Evolutionary conservation across 2,329 filamentous ascomycete genomes (phyloP).

Genomic region (Diaporthe capsici): DNA sequence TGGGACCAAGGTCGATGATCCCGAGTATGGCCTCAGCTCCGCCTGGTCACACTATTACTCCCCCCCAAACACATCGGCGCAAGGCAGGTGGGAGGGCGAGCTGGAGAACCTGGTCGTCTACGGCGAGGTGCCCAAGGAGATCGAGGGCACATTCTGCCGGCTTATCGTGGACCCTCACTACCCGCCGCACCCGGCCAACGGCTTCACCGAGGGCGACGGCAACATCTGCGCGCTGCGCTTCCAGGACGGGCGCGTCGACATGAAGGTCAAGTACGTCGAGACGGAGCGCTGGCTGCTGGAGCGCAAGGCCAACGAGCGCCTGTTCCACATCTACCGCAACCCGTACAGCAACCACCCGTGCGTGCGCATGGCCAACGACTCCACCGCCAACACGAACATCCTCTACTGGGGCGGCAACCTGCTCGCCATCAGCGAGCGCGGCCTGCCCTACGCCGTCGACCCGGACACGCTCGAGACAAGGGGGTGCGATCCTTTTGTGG

Average conservation of each 20-base stretch:
- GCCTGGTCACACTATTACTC: neutral
- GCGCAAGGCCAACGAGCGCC: slow-evolving; percentile 51
- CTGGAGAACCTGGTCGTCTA: slow-evolving; percentile 44
- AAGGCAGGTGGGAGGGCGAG: slow-evolving; percentile 49
- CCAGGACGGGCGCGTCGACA: slow-evolving; percentile 50
- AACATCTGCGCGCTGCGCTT: slow-evolving; percentile 55
- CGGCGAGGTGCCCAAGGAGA: slow-evolving; percentile 46
- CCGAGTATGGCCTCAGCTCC: neutral
- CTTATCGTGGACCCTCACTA: slow-evolving; percentile 54
- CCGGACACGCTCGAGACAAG: slow-evolving; percentile 57
- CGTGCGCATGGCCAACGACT: slow-evolving; percentile 49
- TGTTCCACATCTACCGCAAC: slow-evolving; percentile 57
- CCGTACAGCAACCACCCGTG: slow-evolving; percentile 54
- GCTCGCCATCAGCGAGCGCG: slow-evolving; percentile 63
- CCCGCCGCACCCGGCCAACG: slow-evolving; percentile 40
- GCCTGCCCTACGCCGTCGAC: slow-evolving; percentile 58
- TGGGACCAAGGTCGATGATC: neutral
- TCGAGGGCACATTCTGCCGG: slow-evolving; percentile 49
- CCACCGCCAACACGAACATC: slow-evolving; percentile 65
- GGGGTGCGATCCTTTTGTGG: slow-evolving; percentile 58
- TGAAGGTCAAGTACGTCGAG: slow-evolving; percentile 55
- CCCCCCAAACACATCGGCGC: neutral
- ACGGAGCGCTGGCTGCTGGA: slow-evolving; percentile 58
- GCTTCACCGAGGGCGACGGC: slow-evolving; percentile 53
- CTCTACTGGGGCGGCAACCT: slow-evolving; percentile 63